phyloP scores from a whole-genome alignment of 208 protist species.

The Acanthamoeba castellanii region DNA sequence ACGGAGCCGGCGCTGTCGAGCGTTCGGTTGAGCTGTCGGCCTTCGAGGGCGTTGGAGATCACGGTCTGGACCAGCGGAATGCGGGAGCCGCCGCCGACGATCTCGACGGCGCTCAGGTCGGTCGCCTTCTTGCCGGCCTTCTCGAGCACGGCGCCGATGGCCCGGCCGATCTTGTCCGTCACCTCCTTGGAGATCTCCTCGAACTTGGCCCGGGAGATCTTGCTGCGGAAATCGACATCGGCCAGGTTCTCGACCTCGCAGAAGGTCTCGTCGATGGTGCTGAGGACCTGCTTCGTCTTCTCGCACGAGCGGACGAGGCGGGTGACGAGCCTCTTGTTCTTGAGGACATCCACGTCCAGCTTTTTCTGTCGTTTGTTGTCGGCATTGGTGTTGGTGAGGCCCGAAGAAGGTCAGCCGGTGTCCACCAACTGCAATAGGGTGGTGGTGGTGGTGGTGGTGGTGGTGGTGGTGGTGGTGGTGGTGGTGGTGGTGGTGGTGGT shows the following conservation, averaged over 20 bases:
- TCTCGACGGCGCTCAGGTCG: slow-evolving; percentile 38
- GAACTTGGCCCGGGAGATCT: slow-evolving; percentile 64
- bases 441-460: too few relatives aligned
- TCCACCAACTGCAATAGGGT: not conserved
- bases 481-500: not conserved
- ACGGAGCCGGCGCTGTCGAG: slow-evolving; percentile 61
- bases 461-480: not conserved
- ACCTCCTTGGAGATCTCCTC: slow-evolving; percentile 63
- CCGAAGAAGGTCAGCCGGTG: too few relatives aligned
- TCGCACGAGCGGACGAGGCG: slow-evolving; percentile 3
- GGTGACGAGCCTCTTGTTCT: slow-evolving; percentile 12
- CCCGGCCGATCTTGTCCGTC: not conserved
- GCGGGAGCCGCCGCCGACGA: slow-evolving; percentile 47
- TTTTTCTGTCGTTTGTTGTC: not conserved
- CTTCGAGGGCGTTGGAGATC: not conserved
- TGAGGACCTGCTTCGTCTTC: slow-evolving; percentile 61
- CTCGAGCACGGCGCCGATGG: slow-evolving; percentile 36
- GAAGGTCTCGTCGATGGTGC: slow-evolving; percentile 72
- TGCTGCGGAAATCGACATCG: slow-evolving; percentile 50
- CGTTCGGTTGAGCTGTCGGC: not conserved
- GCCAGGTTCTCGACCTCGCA: slow-evolving; percentile 64
- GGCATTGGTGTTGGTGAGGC: not conserved
- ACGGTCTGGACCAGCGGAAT: slow-evolving; percentile 43
- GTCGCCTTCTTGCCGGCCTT: not conserved
- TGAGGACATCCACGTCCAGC: slow-evolving; percentile 20